These are phyloP conservation scores for Penicillium canariense DNA, from an alignment of 495 filamentous ascomycete species.

Conservation along the genomic window DNA sequence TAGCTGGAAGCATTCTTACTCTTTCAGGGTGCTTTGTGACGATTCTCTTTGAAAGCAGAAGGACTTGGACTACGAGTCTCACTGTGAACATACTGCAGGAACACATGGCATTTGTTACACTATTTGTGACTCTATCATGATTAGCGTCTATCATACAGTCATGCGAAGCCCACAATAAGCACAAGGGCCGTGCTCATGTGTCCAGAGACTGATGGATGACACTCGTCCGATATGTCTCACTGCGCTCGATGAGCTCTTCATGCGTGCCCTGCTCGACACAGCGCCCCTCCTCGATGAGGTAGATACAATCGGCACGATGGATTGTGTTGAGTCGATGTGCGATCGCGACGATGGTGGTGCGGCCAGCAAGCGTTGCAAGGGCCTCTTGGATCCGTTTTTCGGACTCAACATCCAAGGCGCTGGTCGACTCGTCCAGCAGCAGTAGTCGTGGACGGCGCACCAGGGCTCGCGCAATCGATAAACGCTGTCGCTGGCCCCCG, in stretches of 20 bases:
- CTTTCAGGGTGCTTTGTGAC: background rate
- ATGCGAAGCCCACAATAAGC: background rate
- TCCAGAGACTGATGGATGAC: slow-evolving; percentile 40
- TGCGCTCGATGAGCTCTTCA: slow-evolving; percentile 57
- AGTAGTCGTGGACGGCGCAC: slow-evolving; percentile 65
- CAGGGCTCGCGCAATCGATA: slow-evolving; percentile 73
- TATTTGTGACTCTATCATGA: background rate
- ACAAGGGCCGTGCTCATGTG: slow-evolving; percentile 11
- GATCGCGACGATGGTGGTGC: slow-evolving; percentile 73
- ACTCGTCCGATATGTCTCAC: slow-evolving; percentile 58
- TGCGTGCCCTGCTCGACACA: slow-evolving; percentile 70
- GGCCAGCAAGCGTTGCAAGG: slow-evolving; percentile 59
- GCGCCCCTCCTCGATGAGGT: slow-evolving; percentile 65
- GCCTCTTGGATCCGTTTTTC: slow-evolving; percentile 69
- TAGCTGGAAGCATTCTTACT: slow-evolving; percentile 1
- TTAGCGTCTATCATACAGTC: background rate
- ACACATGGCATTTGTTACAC: background rate
- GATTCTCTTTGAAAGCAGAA: background rate
- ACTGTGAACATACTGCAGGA: background rate
- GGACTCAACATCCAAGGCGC: slow-evolving; percentile 65
- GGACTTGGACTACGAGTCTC: background rate
- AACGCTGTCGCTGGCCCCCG: slow-evolving; percentile 73
- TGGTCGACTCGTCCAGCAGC: slow-evolving; percentile 76
- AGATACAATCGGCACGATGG: slow-evolving; percentile 70
- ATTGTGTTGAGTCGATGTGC: slow-evolving; percentile 75